Percentiles rank a stretch among this genome's conserved stretches.
phyloP scores from a whole-genome alignment of 768 basidiomycete species.

The Suillus tomentosus region DNA sequence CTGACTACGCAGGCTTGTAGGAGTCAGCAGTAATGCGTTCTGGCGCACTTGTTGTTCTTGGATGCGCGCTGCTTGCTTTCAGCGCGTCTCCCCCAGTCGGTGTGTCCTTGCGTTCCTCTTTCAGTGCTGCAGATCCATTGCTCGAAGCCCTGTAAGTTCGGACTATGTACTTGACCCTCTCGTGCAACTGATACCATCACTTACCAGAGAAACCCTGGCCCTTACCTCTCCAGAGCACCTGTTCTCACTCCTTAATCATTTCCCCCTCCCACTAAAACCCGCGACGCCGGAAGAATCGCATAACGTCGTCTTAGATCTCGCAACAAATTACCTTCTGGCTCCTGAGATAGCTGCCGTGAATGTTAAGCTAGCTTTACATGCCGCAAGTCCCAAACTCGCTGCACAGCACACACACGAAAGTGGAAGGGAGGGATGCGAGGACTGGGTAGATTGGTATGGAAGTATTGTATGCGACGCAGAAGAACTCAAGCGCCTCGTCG shows the following conservation, averaged over 20 bases:
- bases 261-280: slow-evolving; percentile 49
- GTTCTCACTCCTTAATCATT: slow-evolving; percentile 69
- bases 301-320: slow-evolving; percentile 37
- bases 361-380: slow-evolving; percentile 75
- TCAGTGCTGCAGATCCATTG: slow-evolving; percentile 27
- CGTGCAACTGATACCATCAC: not conserved
- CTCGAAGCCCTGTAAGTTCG: slow-evolving; percentile 33
- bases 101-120: slow-evolving; percentile 32
- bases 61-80: slow-evolving; percentile 17
- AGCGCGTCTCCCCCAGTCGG: slow-evolving; percentile 34
- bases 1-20: not conserved
- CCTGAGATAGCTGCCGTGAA: slow-evolving; percentile 57
- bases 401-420: slow-evolving; percentile 41
- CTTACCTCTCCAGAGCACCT: slow-evolving; percentile 72
- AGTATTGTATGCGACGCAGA: slow-evolving; percentile 68
- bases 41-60: slow-evolving; percentile 7
- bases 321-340: slow-evolving; percentile 48
- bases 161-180: not conserved
- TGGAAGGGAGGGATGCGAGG: slow-evolving; percentile 49
- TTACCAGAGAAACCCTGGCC: slow-evolving; percentile 76
- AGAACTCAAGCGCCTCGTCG: slow-evolving; percentile 53
- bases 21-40: not conserved
- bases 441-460: slow-evolving; percentile 89
- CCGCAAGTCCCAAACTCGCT: slow-evolving; percentile 77
- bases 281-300: slow-evolving; percentile 53